Percentiles rank a stretch among this genome's conserved stretches.
phyloP scores from a whole-genome alignment of 176 grass and related monocot genomes.

The Oryza meridionalis region DNA sequence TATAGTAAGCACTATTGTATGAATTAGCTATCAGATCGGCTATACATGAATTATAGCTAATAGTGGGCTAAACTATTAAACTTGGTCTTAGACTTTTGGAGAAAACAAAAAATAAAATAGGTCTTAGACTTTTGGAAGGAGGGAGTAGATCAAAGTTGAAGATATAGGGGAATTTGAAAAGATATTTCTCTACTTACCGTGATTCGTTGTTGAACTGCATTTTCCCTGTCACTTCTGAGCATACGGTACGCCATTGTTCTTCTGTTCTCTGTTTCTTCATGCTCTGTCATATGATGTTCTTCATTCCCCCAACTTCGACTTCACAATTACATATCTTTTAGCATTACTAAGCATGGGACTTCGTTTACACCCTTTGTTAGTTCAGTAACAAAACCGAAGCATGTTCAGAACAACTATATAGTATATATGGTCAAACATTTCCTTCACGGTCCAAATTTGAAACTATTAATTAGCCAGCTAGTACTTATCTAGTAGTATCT shows the following conservation, averaged over 20 bases:
- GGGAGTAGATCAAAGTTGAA: not conserved
- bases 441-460: not conserved
- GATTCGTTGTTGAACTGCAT: not conserved
- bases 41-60: no score
- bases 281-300: not conserved
- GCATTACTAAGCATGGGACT: not conserved
- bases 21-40: no score
- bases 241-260: not conserved
- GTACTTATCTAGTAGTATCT: no score
- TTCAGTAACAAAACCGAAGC: conserved; percentile 4
- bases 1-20: no score
- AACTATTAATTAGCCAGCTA: not conserved
- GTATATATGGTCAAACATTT: not conserved
- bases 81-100: no score
- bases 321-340: not conserved
- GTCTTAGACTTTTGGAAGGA: no score
- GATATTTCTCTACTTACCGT: not conserved
- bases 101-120: no score
- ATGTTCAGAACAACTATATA: not conserved
- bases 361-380: not conserved
- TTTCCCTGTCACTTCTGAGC: not conserved
- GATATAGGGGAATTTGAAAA: not conserved
- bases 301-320: not conserved
- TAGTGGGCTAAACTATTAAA: no score
- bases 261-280: not conserved